A percentile compares a stretch with the other conserved stretches of the same genome.
These are phyloP conservation scores for Bipolaris gigantea DNA, from an alignment of 2,329 filamentous ascomycete species.

Conservation along the genomic window DNA sequence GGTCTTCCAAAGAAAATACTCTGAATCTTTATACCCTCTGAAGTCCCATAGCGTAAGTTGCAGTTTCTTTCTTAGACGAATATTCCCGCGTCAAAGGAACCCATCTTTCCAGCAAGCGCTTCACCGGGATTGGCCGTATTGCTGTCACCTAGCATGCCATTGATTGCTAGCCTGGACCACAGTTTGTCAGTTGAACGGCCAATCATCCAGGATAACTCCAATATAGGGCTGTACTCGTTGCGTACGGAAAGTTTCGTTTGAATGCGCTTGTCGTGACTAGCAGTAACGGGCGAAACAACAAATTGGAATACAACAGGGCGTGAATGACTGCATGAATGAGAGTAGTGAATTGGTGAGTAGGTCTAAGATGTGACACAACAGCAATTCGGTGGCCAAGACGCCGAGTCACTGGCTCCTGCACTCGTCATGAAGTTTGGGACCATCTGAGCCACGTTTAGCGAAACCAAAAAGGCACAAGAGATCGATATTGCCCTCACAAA, in stretches of 20 bases:
- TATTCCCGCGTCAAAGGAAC: background rate
- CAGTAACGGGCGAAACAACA: background rate
- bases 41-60: background rate
- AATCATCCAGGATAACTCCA: background rate
- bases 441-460: slow-evolving; percentile 10
- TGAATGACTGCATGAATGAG: background rate
- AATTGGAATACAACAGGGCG: background rate
- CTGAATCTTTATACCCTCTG: background rate
- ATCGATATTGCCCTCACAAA: background rate
- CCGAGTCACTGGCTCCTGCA: background rate
- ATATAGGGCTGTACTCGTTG: background rate
- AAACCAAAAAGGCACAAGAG: background rate
- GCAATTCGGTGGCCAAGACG: background rate
- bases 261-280: background rate
- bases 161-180: background rate
- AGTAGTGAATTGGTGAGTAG: background rate
- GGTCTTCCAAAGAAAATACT: background rate
- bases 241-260: no score
- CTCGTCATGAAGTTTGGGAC: slow-evolving; percentile 5
- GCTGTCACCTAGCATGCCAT: background rate
- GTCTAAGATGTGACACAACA: background rate
- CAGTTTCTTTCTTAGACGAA: background rate
- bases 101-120: background rate
- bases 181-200: background rate
- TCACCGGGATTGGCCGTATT: background rate